A percentile compares a stretch with the other conserved stretches of the same genome.
Conservation (phyloP, 2,329 filamentous ascomycete species). For the Fusarium hostae region DNA sequence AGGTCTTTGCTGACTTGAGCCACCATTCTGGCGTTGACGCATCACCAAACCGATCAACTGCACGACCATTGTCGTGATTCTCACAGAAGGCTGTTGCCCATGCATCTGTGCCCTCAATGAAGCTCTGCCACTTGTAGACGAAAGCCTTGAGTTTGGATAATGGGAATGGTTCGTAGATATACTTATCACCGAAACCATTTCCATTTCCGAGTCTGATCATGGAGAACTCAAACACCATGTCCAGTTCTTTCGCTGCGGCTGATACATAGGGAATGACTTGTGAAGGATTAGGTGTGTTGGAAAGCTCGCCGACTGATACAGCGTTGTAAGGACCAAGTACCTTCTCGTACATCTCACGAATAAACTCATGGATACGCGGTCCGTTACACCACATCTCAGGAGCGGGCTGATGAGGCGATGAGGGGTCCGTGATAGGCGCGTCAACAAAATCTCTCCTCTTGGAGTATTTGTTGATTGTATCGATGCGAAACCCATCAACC, state of each 20-base stretch:
- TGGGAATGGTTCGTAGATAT: conserved; percentile 62
- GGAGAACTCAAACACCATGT: conserved; percentile 71
- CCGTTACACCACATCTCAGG: conserved; percentile 68
- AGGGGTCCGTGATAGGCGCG: conserved; percentile 56
- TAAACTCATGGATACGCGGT: conserved; percentile 70
- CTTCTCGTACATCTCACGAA: conserved; percentile 66
- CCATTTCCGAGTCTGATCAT: conserved; percentile 66
- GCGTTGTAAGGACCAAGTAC: conserved; percentile 65
- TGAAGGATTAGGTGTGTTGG: conserved; percentile 62
- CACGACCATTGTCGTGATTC: conserved; percentile 72
- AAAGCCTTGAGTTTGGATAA: conserved; percentile 58
- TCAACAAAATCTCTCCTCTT: conserved; percentile 69
- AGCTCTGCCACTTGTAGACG: conserved; percentile 60
- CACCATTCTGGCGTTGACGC: conserved; percentile 57
- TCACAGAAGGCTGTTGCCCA: conserved; percentile 72
- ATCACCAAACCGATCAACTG: conserved; percentile 64
- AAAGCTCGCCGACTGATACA: conserved; percentile 72
- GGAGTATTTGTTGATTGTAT: conserved; percentile 75
- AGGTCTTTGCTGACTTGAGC: conserved; percentile 60
- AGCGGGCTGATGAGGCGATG: conserved; percentile 54
- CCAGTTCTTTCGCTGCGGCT: conserved; percentile 62
- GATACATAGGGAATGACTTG: conserved; percentile 67
- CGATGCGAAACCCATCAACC: conserved; percentile 73
- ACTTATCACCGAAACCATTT: conserved; percentile 57
- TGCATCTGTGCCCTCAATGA: conserved; percentile 60